phyloP scores from a whole-genome alignment of 257 asterid genomes.

The Solanum sejunctum region DNA sequence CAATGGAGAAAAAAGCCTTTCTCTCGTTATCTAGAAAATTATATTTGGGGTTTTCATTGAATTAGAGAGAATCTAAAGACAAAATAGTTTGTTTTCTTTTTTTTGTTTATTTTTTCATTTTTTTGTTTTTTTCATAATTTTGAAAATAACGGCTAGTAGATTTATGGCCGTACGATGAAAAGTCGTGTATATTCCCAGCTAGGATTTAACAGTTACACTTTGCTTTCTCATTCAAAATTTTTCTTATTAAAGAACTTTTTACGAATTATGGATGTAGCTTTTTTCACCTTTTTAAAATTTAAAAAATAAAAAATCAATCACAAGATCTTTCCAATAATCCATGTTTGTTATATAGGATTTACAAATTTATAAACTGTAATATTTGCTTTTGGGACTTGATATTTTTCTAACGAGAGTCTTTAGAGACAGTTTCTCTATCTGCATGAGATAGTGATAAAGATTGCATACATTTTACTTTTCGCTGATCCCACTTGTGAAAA shows the following conservation, averaged over 20 bases:
- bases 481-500: too few species aligned
- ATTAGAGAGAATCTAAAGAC: not conserved
- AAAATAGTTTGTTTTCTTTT: not conserved
- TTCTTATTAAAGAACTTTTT: not conserved
- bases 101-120: not conserved
- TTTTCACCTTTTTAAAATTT: not conserved
- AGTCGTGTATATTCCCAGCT: conserved; percentile 13
- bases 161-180: conserved; percentile 23
- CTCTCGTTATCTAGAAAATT: not conserved
- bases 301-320: not conserved
- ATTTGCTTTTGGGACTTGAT: too few species aligned
- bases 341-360: not conserved
- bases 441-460: too few species aligned
- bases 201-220: conserved; percentile 13
- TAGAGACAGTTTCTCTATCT: too few species aligned
- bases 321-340: not conserved
- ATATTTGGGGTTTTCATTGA: not conserved
- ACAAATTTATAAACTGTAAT: too few species aligned
- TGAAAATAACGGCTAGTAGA: conserved; percentile 74
- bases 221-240: not conserved
- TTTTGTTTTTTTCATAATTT: conserved; percentile 2
- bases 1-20: not conserved
- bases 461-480: too few species aligned
- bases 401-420: too few species aligned
- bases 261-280: not conserved